Evolutionary conservation across 352 stramenopile species (phyloP), one percentile per base, ranked within the genome.

Genomic region (Phytophthora multivora): DNA sequence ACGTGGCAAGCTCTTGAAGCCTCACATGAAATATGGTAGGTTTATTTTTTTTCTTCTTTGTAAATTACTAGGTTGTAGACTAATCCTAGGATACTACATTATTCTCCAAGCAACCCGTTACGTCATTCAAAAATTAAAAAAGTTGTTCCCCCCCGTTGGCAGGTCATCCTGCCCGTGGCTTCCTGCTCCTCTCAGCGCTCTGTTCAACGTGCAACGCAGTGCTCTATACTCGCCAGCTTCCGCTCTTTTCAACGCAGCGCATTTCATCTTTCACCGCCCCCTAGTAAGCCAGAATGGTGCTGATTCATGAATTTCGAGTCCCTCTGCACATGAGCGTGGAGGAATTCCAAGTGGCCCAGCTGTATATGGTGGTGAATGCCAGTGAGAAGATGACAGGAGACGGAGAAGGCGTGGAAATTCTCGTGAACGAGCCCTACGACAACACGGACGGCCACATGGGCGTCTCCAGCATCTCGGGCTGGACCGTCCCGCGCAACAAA

Each of bases 281-380:
- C 33, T 46, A 16, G 5, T 21, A 5, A 52, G 21, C 18, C 3
- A 45, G 18, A 51, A 91, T 89, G 77, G 83, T 93, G 59, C 49
- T 95, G 71, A 91, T 95, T 62, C 81, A 94, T 65, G 87, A 95
- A 69, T 94, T 95, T 69, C 87, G 83, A 68, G 81, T 95, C 63
- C 87, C 87, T 36, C 70, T 95, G 51, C 77, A 93, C 71, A 95
- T 95, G 87, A 88, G 69, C 38, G 85, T 95, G 39, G 78, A 90
- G 38, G 87, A 95, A 55, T 95, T 95, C 69, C 84, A 95, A 51
- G 57, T 92, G 63, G 87, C 84, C 30, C 86, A 93, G 78, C 73
- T 95, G 4, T 95, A 86, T 66, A 95, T 95, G 87, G 87, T 94
- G 38, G 83, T 93, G 47, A 86, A 91, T 62, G 87, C 87, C 10